phyloP scores from a whole-genome alignment of 805 yeast species.

The Sporopachydermia lactativora region DNA sequence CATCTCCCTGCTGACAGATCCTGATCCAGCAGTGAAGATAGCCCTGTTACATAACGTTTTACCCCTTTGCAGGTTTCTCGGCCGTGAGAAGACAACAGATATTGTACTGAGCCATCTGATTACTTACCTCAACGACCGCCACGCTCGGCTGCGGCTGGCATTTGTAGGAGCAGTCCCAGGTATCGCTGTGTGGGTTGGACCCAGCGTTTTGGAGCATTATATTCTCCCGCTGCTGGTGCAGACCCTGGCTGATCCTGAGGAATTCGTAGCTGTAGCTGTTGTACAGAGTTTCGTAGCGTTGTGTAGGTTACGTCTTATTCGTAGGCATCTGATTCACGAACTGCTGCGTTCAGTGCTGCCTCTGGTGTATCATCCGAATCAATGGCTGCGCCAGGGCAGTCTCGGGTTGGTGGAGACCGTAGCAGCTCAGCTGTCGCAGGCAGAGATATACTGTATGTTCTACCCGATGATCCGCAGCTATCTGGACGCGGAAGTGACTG shows the following conservation, averaged over 20 bases:
- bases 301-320: slow-evolving; percentile 40
- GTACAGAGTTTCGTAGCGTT: slow-evolving; percentile 43
- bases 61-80: slow-evolving; percentile 69
- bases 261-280: slow-evolving; percentile 60
- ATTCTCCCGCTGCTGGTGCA: slow-evolving; percentile 76
- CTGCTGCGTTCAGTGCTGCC: slow-evolving; percentile 35
- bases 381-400: slow-evolving; percentile 64
- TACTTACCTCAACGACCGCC: slow-evolving; percentile 76
- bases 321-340: slow-evolving; percentile 39
- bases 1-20: slow-evolving; percentile 54
- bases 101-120: slow-evolving; percentile 79
- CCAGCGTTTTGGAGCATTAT: slow-evolving; percentile 72
- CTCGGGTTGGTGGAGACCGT: slow-evolving; percentile 47
- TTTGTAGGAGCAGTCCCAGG: slow-evolving; percentile 62
- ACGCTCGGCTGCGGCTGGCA: slow-evolving; percentile 48
- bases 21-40: slow-evolving; percentile 48
- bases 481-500: slow-evolving; percentile 62
- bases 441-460: slow-evolving; percentile 73
- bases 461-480: slow-evolving; percentile 71
- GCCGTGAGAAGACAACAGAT: slow-evolving; percentile 80
- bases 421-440: slow-evolving; percentile 46
- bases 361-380: slow-evolving; percentile 73
- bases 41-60: slow-evolving; percentile 58
- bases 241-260: slow-evolving; percentile 74
- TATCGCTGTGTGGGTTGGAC: slow-evolving; percentile 70